Conservation (phyloP, 148 eudicot genomes). For the Rhododendron vialii region DNA sequence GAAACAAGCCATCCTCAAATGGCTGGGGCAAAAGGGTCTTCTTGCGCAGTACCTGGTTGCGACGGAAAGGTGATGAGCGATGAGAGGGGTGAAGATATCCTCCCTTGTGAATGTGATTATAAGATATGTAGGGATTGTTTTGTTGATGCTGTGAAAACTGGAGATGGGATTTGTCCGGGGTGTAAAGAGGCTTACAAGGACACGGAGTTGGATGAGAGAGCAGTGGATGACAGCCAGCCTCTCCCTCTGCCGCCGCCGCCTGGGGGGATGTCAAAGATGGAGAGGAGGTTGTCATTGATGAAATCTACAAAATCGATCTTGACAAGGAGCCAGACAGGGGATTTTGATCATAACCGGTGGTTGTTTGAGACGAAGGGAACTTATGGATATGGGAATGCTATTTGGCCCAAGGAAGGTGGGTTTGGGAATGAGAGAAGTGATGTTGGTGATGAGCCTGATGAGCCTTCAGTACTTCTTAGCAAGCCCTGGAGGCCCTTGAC, state of each 20-base stretch:
- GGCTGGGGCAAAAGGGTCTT: constrained; percentile 93
- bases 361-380: constrained; percentile 96
- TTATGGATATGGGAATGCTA: constrained; percentile 95
- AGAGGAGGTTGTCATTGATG: constrained; percentile 81
- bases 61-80: constrained; percentile 97
- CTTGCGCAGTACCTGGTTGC: constrained; percentile 71
- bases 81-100: constrained; percentile 75
- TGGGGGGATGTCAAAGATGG: constrained; percentile 51
- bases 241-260: constrained; percentile 61
- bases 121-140: constrained; percentile 93
- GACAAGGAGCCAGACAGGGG: constrained; percentile 58
- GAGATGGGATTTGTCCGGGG: constrained; percentile 83
- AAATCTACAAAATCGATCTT: constrained; percentile 62
- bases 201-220: constrained; percentile 65
- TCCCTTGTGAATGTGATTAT: constrained; percentile 96
- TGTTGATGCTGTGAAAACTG: constrained; percentile 73
- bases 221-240: constrained; percentile 32
- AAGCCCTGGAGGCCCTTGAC: constrained; percentile 99
- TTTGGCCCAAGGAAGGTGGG: constrained; percentile 82
- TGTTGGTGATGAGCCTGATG: constrained; percentile 27
- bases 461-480: constrained; percentile 52
- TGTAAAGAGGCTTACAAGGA: constrained; percentile 83
- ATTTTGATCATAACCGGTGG: constrained; percentile 92
- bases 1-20: constrained; percentile 91
- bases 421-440: constrained; percentile 37